Percentiles rank a stretch among this genome's conserved stretches.
These are phyloP conservation scores for Podila horticola DNA, from an alignment of 192 early-diverging fungal genomes.

Conservation along the genomic window DNA sequence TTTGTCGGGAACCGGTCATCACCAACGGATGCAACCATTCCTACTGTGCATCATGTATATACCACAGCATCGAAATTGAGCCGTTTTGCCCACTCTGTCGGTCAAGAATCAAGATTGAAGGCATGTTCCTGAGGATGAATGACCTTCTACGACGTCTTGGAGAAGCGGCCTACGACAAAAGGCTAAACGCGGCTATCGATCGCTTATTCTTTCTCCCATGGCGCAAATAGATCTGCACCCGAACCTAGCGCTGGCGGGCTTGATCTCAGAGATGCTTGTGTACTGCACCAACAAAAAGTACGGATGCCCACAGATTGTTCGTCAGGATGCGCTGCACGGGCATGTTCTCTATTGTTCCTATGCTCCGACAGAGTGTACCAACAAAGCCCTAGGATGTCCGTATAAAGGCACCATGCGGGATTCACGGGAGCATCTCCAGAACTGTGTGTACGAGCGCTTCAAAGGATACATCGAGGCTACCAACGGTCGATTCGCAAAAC, in stretches of 20 bases:
- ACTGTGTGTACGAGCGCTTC: conserved; percentile 64
- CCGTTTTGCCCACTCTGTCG: conserved; percentile 69
- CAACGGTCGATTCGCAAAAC: conserved; percentile 48
- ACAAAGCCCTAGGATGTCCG: conserved; percentile 58
- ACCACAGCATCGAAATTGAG: conserved; percentile 63
- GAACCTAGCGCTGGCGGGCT: conserved; percentile 62
- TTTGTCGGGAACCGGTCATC: conserved; percentile 66
- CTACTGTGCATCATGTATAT: conserved; percentile 68
- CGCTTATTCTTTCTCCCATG: neutral
- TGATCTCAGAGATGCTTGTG: conserved; percentile 64
- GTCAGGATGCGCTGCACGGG: conserved; percentile 58
- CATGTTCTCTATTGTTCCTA: conserved; percentile 63
- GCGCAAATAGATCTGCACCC: conserved; percentile 61
- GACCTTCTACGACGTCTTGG: too few species aligned
- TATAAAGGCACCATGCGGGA: conserved; percentile 60
- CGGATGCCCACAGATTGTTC: conserved; percentile 60
- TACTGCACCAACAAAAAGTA: conserved; percentile 61
- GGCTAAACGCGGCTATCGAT: neutral
- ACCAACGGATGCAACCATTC: conserved; percentile 69
- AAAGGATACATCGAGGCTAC: conserved; percentile 58
- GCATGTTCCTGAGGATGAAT: conserved; percentile 4
- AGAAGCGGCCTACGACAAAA: neutral
- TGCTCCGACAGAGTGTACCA: conserved; percentile 54
- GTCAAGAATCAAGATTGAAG: conserved; percentile 53
- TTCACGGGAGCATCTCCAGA: conserved; percentile 52